A percentile compares a stretch with the other conserved stretches of the same genome.
Conservation (phyloP, 2,329 filamentous ascomycete species). For the Fusarium cyanostomum region DNA sequence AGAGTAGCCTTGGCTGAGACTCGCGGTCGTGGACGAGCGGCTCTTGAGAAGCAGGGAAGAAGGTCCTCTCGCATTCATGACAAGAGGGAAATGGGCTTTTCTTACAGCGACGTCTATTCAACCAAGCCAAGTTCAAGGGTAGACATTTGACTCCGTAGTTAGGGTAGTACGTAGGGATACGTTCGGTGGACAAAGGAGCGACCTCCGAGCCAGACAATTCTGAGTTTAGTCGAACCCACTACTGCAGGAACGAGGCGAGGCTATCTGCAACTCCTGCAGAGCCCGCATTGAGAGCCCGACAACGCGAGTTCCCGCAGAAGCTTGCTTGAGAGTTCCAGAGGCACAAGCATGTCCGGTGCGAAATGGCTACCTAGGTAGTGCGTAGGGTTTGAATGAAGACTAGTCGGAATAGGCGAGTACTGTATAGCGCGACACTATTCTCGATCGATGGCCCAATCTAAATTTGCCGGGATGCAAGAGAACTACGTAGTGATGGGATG, state of each 20-base stretch:
- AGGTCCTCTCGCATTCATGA: background rate
- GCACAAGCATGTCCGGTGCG: background rate
- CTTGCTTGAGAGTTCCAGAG: constrained; percentile 16
- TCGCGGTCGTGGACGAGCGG: background rate
- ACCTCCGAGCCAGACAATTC: constrained; percentile 20
- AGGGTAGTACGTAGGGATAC: background rate
- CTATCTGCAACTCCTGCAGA: constrained; percentile 30
- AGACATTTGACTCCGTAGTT: background rate
- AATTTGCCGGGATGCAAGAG: constrained; percentile 15
- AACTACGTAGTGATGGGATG: constrained; percentile 8
- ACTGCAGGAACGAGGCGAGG: constrained; percentile 41
- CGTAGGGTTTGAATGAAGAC: background rate
- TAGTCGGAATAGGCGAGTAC: background rate
- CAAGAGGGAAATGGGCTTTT: constrained; percentile 3
- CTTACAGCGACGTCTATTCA: constrained; percentile 1
- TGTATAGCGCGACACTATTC: background rate
- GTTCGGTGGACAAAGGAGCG: constrained; percentile 9
- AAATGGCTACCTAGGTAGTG: constrained; percentile 33
- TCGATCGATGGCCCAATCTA: constrained; percentile 29
- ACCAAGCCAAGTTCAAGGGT: background rate
- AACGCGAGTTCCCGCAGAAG: constrained; percentile 26
- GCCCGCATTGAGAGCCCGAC: constrained; percentile 10
- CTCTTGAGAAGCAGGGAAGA: background rate
- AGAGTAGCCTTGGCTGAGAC: background rate
- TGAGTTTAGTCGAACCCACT: constrained; percentile 34